Evolutionary conservation across 1,284 basidiomycete species (phyloP).

Genomic region (Austroboletus niveus): DNA sequence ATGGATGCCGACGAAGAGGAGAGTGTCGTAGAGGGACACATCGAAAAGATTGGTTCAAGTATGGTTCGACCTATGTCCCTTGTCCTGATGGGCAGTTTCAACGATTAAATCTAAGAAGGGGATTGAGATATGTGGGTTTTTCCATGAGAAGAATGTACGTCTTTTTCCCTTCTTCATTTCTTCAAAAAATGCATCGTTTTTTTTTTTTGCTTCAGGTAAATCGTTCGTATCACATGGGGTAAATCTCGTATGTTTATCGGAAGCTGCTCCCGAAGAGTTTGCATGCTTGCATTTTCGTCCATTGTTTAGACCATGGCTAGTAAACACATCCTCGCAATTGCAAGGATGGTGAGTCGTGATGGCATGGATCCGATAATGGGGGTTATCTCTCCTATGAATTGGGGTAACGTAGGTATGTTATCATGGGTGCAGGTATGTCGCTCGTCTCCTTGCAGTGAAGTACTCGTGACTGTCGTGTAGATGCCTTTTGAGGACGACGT

Average conservation of each 20-base stretch:
- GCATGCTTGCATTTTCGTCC: conserved; percentile 71
- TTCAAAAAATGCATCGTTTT: conserved; percentile 1
- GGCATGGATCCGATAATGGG: conserved; percentile 85
- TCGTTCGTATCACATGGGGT: conserved; percentile 80
- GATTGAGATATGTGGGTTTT: conserved; percentile 87
- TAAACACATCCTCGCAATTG: conserved; percentile 69
- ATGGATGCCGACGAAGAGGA: conserved; percentile 33
- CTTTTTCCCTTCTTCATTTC: not conserved
- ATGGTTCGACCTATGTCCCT: conserved; percentile 87
- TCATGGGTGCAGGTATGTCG: conserved; percentile 74
- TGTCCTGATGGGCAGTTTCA: conserved; percentile 80
- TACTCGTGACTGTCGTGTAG: conserved; percentile 37
- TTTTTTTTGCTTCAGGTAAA: conserved; percentile 54
- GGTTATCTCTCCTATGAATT: conserved; percentile 60
- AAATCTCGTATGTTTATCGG: conserved; percentile 85
- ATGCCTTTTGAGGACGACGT: conserved; percentile 96
- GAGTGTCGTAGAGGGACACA: conserved; percentile 26
- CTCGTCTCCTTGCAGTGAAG: not conserved
- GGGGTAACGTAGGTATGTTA: conserved; percentile 73
- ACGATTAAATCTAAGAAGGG: conserved; percentile 69
- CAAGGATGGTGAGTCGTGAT: conserved; percentile 76
- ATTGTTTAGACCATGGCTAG: conserved; percentile 80
- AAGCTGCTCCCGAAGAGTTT: conserved; percentile 63
- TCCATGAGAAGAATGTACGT: conserved; percentile 62
- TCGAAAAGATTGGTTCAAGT: conserved; percentile 76